Conservation (phyloP, 202 grass and related monocot genomes). For the Carex arenaria region DNA sequence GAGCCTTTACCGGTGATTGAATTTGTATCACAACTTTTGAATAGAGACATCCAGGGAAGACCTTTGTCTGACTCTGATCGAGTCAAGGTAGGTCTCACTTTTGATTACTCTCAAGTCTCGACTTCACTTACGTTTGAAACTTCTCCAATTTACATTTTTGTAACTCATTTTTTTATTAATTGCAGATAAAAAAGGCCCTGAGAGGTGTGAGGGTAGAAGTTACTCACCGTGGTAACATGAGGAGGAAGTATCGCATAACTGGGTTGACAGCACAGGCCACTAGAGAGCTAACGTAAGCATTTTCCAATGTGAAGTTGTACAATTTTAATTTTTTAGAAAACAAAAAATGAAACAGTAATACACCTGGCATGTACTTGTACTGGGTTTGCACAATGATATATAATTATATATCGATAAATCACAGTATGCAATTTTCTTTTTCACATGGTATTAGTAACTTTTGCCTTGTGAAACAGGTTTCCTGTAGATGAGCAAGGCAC, state of each 20-base stretch:
- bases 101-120: slow-evolving; percentile 1
- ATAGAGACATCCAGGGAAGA: slow-evolving; percentile 52
- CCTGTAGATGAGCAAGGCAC: slow-evolving; percentile 71
- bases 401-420: not conserved
- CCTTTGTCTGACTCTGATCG: slow-evolving; percentile 73
- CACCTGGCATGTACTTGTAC: not conserved
- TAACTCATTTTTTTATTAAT: slow-evolving; percentile 9
- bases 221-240: slow-evolving; percentile 95
- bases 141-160: not conserved
- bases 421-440: not conserved
- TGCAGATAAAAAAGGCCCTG: slow-evolving; percentile 86
- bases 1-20: slow-evolving; percentile 71
- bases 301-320: not conserved
- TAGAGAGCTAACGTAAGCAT: slow-evolving; percentile 61
- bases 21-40: slow-evolving; percentile 65
- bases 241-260: slow-evolving; percentile 83
- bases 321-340: no score
- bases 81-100: slow-evolving; percentile 53
- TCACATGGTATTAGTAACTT: not conserved
- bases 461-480: slow-evolving; percentile 42
- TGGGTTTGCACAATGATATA: not conserved
- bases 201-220: slow-evolving; percentile 89
- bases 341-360: not conserved
- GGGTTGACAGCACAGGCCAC: slow-evolving; percentile 74
- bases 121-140: not conserved